Base-by-base conservation (phyloP, 192 early-diverging fungal genomes). In the Funneliformis geosporum region DNA sequence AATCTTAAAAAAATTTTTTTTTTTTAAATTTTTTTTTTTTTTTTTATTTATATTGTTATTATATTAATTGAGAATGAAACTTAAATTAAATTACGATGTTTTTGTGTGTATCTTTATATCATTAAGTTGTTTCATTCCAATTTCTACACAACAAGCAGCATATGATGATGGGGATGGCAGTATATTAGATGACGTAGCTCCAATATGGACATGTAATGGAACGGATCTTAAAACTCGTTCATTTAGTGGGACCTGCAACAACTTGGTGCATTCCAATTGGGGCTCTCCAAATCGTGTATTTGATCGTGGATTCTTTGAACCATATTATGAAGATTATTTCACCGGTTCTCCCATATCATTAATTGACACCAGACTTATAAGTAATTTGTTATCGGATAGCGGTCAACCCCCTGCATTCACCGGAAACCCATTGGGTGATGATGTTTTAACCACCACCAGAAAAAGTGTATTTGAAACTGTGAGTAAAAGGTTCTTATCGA, bases 381-480 rank as follows among this genome's bases (percentile, higher is more conserved):
- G 33, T n/a, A 72, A 72, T 42, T 7, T 47, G 9, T 47, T 72
- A 6, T 16, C 43, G 5, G 46, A 47, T 43, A 42, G 23, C 23
- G 70, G 70, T 11, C 42, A 47, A 44, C 18, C 14, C 2, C 70
- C 70, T 25, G 10, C 23, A 42, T 72, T 72, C 8, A 25, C 46
- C 9, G 70, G 70, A 47, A 72, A 42, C 46, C 70, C 70, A 23
- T 42, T 72, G 8, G 70, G 21, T 42, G 70, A 72, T 18, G 70
- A 72, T 40, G 2, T 72, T 12, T 21, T 44, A 1, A n/a, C 11
- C 10, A 47, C 8, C 1, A 11, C 70, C 5, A 72, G 70, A 72
- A 72, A 72, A 6, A n/a, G 12, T 46, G 23, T 72, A 27, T 72
- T 72, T 47, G 70, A 72, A 72, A 46, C 46, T 72, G 70, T 72